Conservation (phyloP, 345 rosid species). For the Ceriops zippeliana region DNA sequence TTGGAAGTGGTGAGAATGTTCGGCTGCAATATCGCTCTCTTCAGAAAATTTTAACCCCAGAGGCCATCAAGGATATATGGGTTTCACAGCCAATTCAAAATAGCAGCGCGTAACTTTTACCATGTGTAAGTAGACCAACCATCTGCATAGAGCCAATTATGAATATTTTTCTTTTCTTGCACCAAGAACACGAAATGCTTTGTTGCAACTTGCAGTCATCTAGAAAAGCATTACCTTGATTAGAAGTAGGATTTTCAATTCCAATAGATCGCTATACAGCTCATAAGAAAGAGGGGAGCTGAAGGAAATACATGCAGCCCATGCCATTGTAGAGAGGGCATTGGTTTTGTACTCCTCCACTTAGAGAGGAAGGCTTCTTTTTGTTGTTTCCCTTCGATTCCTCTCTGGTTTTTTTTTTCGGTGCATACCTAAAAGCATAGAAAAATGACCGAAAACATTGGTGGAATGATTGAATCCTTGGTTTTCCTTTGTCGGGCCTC, state of each 20-base stretch:
- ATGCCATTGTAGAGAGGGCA: constrained; percentile 1
- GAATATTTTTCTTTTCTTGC: neutral
- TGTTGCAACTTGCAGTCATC: constrained; percentile 8
- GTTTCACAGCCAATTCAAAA: constrained; percentile 49
- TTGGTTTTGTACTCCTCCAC: too few species aligned
- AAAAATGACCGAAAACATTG: too few species aligned
- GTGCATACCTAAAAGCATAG: too few species aligned
- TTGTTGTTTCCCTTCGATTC: too few species aligned
- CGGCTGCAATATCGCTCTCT: constrained; percentile 96
- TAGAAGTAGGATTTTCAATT: constrained; percentile 13
- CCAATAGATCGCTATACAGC: constrained; percentile 1
- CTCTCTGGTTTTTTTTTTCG: too few species aligned
- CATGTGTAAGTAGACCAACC: neutral
- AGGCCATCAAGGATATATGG: constrained; percentile 47
- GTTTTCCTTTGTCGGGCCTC: too few species aligned
- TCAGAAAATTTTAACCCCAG: constrained; percentile 43
- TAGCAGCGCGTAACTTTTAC: constrained; percentile 38
- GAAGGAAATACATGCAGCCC: neutral
- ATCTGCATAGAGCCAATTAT: constrained; percentile 16
- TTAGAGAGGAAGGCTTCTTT: too few species aligned
- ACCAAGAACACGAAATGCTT: constrained; percentile 6
- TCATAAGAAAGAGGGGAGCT: constrained; percentile 19
- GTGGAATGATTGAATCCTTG: too few species aligned
- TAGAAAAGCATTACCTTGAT: constrained; percentile 20
- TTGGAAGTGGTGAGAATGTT: constrained; percentile 77